phyloP scores from a whole-genome alignment of 2,329 filamentous ascomycete genomes.

The Coniochaeta sp. region DNA sequence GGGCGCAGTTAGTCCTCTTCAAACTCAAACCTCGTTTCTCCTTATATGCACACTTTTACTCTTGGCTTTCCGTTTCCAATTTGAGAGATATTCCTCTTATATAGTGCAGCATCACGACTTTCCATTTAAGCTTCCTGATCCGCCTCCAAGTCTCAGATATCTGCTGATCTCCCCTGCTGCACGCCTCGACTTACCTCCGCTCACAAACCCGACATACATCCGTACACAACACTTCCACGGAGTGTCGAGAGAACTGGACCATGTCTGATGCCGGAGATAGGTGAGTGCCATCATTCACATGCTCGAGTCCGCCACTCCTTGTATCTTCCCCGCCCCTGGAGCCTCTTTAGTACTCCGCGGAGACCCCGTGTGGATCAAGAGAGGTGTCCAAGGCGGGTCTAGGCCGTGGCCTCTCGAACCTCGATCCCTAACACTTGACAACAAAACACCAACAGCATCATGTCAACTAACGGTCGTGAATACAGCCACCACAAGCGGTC shows the following conservation, averaged over 20 bases:
- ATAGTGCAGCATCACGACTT: no score
- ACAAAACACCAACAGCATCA: background rate
- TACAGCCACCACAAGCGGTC: slow-evolving; percentile 1
- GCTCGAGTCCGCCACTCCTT: background rate
- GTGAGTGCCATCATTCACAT: no score
- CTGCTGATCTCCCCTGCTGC: background rate
- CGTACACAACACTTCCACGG: background rate
- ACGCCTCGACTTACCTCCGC: background rate
- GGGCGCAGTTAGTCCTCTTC: background rate
- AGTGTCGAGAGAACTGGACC: background rate
- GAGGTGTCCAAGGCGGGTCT: background rate
- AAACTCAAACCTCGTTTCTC: background rate
- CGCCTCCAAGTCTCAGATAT: background rate
- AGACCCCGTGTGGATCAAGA: background rate
- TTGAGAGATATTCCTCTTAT: no score
- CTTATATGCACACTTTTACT: background rate
- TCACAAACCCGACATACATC: no score
- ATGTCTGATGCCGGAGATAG: background rate
- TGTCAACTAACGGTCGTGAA: background rate
- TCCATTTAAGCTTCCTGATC: background rate
- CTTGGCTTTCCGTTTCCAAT: background rate
- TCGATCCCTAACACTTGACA: background rate
- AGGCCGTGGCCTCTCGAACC: background rate
- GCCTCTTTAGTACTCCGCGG: background rate
- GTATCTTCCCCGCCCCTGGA: background rate